These are phyloP conservation scores for Tuber borchii DNA, from an alignment of 495 filamentous ascomycete genomes.

Conservation along the genomic window DNA sequence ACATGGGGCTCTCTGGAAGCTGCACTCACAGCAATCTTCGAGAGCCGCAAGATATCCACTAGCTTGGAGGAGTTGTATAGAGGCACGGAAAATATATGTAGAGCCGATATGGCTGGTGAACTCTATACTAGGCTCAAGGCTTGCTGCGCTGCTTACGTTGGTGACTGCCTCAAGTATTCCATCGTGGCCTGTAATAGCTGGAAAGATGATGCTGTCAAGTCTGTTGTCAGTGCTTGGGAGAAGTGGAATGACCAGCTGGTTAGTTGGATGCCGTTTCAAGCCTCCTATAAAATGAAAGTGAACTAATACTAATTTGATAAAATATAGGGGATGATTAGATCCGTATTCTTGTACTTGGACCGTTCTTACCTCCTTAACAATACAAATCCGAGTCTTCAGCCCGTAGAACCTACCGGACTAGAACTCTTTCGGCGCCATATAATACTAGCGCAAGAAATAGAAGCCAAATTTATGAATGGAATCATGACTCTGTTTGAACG, in stretches of 20 bases:
- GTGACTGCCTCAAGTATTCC: constrained; percentile 50
- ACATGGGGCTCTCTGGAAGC: constrained; percentile 64
- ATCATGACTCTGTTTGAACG: constrained; percentile 67
- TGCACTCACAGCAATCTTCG: constrained; percentile 67
- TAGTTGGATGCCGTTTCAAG: constrained; percentile 28
- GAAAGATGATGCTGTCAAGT: constrained; percentile 55
- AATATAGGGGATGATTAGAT: constrained; percentile 62
- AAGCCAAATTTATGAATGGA: constrained; percentile 57
- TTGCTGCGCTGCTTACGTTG: constrained; percentile 59
- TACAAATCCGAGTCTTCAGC: constrained; percentile 50
- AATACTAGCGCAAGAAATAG: constrained; percentile 51
- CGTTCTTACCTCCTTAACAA: constrained; percentile 70
- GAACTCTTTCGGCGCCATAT: constrained; percentile 53
- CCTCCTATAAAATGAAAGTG: not conserved
- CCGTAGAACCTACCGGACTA: constrained; percentile 58
- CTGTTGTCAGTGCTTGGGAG: constrained; percentile 64
- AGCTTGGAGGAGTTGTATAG: constrained; percentile 84
- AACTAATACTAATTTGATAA: not conserved
- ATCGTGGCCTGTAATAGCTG: constrained; percentile 53
- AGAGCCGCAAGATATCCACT: constrained; percentile 52
- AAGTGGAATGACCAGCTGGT: constrained; percentile 73
- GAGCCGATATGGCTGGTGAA: constrained; percentile 60
- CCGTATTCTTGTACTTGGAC: constrained; percentile 87
- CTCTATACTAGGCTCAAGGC: constrained; percentile 57
- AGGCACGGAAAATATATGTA: constrained; percentile 82